Conservation (phyloP, 108 stramenopile genomes). For the Cylindrotheca closterium region DNA sequence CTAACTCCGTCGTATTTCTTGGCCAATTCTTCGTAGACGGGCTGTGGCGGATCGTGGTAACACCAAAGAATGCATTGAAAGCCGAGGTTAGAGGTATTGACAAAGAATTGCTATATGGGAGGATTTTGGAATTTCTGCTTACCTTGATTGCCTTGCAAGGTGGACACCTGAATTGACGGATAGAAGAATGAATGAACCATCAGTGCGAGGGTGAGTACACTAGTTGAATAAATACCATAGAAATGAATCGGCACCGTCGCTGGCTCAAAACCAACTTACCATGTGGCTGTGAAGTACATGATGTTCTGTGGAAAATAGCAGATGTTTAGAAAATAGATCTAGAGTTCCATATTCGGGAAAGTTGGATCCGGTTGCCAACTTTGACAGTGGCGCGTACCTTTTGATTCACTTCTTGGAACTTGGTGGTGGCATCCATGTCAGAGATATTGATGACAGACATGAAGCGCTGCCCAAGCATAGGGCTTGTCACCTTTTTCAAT, state of each 20-base stretch:
- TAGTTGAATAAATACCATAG: not conserved
- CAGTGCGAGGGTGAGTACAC: not conserved
- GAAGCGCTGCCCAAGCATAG: slow-evolving; percentile 27
- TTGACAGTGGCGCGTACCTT: slow-evolving; percentile 28
- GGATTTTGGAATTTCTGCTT: too few relatives aligned
- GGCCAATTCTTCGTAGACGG: slow-evolving; percentile 70
- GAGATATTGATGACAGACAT: slow-evolving; percentile 67
- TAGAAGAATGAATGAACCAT: too few relatives aligned
- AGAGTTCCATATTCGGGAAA: too few relatives aligned
- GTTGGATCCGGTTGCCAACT: too few relatives aligned
- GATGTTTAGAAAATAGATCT: too few relatives aligned
- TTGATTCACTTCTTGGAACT: slow-evolving; percentile 59
- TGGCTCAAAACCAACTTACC: slow-evolving; percentile 20
- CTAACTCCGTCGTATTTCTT: slow-evolving; percentile 58
- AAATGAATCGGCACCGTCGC: not conserved
- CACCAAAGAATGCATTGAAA: too few relatives aligned
- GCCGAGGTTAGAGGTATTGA: too few relatives aligned
- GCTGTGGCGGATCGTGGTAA: too few relatives aligned
- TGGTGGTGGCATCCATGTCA: slow-evolving; percentile 64
- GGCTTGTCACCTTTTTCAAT: not conserved
- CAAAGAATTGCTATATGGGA: too few relatives aligned
- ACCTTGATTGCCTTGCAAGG: slow-evolving; percentile 61
- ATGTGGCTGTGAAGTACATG: slow-evolving; percentile 73
- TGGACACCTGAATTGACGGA: slow-evolving; percentile 65
- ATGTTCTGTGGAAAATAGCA: slow-evolving; percentile 36